Evolutionary conservation across 108 stramenopile genomes (phyloP), one percentile per base, ranked within the genome.

Genomic region (Discostella pseudostelligera): DNA sequence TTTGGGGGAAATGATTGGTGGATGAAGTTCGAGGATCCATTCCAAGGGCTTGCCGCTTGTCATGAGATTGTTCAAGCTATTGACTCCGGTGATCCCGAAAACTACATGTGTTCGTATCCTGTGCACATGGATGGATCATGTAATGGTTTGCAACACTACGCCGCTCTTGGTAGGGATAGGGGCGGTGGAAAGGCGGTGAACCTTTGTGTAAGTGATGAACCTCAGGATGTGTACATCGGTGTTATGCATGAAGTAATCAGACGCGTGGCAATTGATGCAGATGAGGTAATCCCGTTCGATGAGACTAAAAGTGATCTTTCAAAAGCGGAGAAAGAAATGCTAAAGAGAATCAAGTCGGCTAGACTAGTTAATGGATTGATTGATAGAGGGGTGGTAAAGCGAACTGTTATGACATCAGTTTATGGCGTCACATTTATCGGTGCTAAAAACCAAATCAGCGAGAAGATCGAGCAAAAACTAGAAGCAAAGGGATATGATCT

Each of bases 321-420:
- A 24, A 76, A 42, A 20, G 56, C 63, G 0, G 80, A 90, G 67
- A 81, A 73, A 63, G 86, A 83, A 55, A 69, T 63, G 21, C 56
- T 83, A 0, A 81, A 79, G 51, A 74, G 73, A 47, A 81, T 95
- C 40, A 64, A 75, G 42, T 65, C 82, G 3, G 97, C 97, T 12
- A 86, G 78, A 37, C 80, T 96, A 21, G 83, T 97, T 32, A 79
- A 93, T 53, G 97, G 96, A 11, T 67, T 91, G 17, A 92, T 99
- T 59, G 88, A 88, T 60, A 87, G 99, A 36, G 97, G 98, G 59
- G 97, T 98, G 8, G 96, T 99, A 50, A 99, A 99, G 76, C 87
- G 98, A 74, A 99, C 99, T 44, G 98, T 99, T n/a, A 99, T 99
- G 99, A 99, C 99, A 36, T 94, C 92, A 48, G 99, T 99, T 8